Conservation (phyloP, 805 yeast species). For the Sungouiozyma ichnusensis region DNA sequence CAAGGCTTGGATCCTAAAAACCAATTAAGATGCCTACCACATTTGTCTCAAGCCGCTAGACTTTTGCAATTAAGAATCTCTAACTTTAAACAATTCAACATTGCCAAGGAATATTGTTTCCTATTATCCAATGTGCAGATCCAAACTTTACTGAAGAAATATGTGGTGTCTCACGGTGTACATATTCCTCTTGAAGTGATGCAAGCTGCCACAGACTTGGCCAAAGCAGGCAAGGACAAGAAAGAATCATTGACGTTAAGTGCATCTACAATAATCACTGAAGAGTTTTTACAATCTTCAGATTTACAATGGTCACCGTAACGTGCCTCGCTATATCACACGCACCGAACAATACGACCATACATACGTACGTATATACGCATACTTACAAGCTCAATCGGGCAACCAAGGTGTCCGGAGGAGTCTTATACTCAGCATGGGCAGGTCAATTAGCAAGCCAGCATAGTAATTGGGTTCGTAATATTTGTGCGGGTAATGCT, state of each 20-base stretch:
- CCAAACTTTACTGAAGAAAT: slow-evolving; percentile 9
- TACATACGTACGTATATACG: no score
- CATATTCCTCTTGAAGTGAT: slow-evolving; percentile 7
- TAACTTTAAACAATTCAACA: slow-evolving; percentile 6
- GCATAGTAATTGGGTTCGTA: no score
- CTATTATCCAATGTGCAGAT: slow-evolving; percentile 6
- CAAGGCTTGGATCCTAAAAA: neutral
- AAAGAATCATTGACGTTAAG: slow-evolving; percentile 3
- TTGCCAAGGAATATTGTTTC: slow-evolving; percentile 9
- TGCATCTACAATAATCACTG: neutral
- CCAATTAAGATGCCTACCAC: neutral
- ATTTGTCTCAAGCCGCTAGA: slow-evolving; percentile 7
- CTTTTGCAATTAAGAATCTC: slow-evolving; percentile 10
- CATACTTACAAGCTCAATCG: no score
- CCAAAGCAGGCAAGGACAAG: slow-evolving; percentile 4
- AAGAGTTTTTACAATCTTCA: neutral
- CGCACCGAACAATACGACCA: no score
- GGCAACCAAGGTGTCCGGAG: no score
- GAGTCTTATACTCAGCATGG: no score
- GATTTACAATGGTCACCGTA: neutral
- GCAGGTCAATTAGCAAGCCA: no score
- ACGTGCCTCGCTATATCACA: neutral
- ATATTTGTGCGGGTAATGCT: neutral
- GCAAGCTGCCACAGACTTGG: slow-evolving; percentile 5
- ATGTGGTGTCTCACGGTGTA: slow-evolving; percentile 6